Evolutionary conservation across 805 yeast genomes (phyloP), one percentile per base, ranked within the genome.

Genomic region (Candida ulmi): DNA sequence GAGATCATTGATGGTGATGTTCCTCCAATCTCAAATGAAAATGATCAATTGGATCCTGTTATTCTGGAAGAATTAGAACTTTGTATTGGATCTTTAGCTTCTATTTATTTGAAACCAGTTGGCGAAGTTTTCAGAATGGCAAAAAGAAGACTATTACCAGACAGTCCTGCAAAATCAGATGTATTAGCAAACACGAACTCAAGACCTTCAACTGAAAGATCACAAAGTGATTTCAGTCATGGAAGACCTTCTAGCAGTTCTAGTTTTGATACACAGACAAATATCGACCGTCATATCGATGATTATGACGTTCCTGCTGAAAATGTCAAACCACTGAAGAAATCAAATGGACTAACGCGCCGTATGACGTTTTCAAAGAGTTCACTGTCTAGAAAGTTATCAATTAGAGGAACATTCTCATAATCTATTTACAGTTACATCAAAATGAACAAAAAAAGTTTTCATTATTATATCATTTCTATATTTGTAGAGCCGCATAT

Each of bases 41-140:
- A 77, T 41, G 88, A 85, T 33, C 76, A 76, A 39, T 65, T 88
- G 40, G 91, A 87, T 45, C 80, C 83, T 1, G 60, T 63, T 2
- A 72, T 83, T 12, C 59, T 90, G 27, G 95, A 88, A 49, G 96
- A 90, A 54, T 64, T 90, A 39, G 95, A 86, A 51, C 65, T 88
- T 45, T 80, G 79, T 48, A 79, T 90, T 26, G 96, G 96, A 1
- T 68, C 88, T 0, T 63, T 91, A 38, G 90, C 95, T 0, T 81
- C 95, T 0, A 77, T 90, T 12, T 91, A 88, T 54, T 64, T 90
- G 51, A 84, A 88, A 49, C 95, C 96, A 0, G 82, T 86, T 8
- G 72, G 74, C n/a, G 84, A 76, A 50, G 88, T 88, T 2, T 88
- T 88, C 67, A 66, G 95, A 31, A 58, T 74, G 26, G 70, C 84